phyloP scores from a whole-genome alignment of 1,284 basidiomycete genomes.

The Gomphus sp. region DNA sequence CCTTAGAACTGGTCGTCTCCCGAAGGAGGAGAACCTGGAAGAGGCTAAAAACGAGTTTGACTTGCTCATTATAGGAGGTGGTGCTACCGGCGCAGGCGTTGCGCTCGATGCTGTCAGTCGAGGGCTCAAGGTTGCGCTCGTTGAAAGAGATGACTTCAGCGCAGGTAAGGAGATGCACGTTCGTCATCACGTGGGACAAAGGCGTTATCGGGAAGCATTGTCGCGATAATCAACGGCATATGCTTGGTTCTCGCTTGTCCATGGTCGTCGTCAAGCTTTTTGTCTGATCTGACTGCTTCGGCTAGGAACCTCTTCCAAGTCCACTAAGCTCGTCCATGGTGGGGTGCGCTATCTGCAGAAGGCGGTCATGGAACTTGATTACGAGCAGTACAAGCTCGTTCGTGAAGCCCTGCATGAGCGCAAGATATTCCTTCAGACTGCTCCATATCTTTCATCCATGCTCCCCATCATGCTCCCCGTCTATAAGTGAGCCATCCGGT shows the following conservation, averaged over 20 bases:
- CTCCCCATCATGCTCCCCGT: conserved; percentile 93
- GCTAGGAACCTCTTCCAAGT: conserved; percentile 89
- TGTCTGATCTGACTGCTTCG: neutral
- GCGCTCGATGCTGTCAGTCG: conserved; percentile 91
- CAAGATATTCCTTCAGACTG: conserved; percentile 89
- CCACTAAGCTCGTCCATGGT: conserved; percentile 96
- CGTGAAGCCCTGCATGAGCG: conserved; percentile 90
- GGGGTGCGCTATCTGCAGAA: conserved; percentile 97
- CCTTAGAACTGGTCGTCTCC: conserved; percentile 22
- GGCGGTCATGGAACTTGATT: conserved; percentile 93
- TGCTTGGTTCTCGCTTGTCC: neutral
- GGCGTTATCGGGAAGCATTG: neutral
- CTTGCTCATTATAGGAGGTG: conserved; percentile 81
- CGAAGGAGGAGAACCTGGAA: neutral
- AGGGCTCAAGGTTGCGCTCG: conserved; percentile 87
- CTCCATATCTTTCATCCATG: conserved; percentile 88
- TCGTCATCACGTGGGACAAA: neutral
- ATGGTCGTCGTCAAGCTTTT: neutral
- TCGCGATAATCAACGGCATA: neutral
- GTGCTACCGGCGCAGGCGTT: conserved; percentile 91
- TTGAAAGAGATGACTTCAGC: conserved; percentile 90
- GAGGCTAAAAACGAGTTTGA: conserved; percentile 52
- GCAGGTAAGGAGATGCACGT: conserved; percentile 45
- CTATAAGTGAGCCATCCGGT: conserved; percentile 54
- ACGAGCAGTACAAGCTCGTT: conserved; percentile 95